Base-by-base conservation (phyloP, 768 basidiomycete species). In the Leccinum uliginosum region DNA sequence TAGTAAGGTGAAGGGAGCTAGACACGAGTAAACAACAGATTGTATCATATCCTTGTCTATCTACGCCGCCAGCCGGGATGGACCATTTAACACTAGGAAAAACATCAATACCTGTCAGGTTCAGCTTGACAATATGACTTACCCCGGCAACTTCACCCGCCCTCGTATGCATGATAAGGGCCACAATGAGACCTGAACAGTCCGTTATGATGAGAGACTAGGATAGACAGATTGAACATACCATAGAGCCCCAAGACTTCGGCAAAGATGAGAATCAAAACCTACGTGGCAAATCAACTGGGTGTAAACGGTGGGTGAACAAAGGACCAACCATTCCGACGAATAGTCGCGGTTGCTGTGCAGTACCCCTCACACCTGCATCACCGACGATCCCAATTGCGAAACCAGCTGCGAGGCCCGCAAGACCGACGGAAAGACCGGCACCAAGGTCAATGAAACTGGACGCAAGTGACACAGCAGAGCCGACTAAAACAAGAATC, bases 301-400 rank as follows among this genome's bases (percentile, higher is more conserved):
- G 24, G 32, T 49, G 35, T 34, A 43, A 21, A n/a, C 56, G n/a
- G 8, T 35, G 52, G 4, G 5, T 23, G 32, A 12, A 45, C 2
- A 48, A 29, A 50, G 26, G 30, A 68, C 83, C 6, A 21, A 87
- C 90, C 94, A 96, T 98, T 69, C 92, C 91, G 65, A 97, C 93
- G 75, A 89, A 96, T 64, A 97, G 78, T 66, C 91, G 78, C 51
- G 93, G 92, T 76, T 98, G 95, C 74, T 98, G 96, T 47, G 95
- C 96, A 53, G 95, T 97, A 58, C 96, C 97, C 47, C 97, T 81
- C 27, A 98, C 97, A 81, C 97, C 96, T 59, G 96, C 95, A 71
- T 99, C 97, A 70, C 97, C 97, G 56, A 98, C 97, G 69, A 98
- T 98, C 56, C 97, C 97, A 68, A 99, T 87, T 59, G 97, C 97